Percentiles rank a stretch among this genome's conserved stretches.
These are phyloP conservation scores for Ceratocystis huliohia DNA, from an alignment of 2,329 filamentous ascomycete species.

Conservation along the genomic window DNA sequence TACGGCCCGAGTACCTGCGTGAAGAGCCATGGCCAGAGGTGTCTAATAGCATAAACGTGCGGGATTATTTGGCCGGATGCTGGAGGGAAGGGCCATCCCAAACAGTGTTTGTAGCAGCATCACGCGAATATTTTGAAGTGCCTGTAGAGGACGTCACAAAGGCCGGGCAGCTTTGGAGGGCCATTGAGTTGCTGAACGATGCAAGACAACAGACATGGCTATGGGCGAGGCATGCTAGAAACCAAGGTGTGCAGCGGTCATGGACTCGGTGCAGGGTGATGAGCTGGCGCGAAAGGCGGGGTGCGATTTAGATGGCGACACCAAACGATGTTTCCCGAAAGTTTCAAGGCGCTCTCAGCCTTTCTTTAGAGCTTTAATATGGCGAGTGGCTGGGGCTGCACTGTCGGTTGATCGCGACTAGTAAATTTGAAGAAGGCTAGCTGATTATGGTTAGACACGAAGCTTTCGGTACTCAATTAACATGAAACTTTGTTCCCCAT, in stretches of 20 bases:
- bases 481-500: too few species aligned
- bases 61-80: constrained; percentile 6
- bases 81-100: constrained; percentile 7
- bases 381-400: too few species aligned
- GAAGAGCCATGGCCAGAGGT: constrained; percentile 2
- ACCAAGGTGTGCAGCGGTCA: constrained; percentile 15
- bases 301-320: neutral
- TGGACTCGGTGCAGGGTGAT: constrained; percentile 18
- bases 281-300: constrained; percentile 14
- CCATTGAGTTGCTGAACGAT: constrained; percentile 16
- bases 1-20: constrained; percentile 13
- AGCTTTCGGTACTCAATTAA: too few species aligned
- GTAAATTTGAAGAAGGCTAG: too few species aligned
- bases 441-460: too few species aligned
- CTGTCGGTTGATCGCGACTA: too few species aligned
- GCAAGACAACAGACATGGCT: constrained; percentile 15
- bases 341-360: neutral
- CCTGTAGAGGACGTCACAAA: constrained; percentile 4
- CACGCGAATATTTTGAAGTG: constrained; percentile 15
- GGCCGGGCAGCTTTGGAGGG: constrained; percentile 14
- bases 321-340: neutral
- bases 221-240: constrained; percentile 14
- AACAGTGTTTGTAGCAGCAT: constrained; percentile 7
- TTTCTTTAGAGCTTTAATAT: too few species aligned
- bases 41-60: neutral